Base-by-base conservation (phyloP, 768 basidiomycete species). In the Trametes sanguinea region DNA sequence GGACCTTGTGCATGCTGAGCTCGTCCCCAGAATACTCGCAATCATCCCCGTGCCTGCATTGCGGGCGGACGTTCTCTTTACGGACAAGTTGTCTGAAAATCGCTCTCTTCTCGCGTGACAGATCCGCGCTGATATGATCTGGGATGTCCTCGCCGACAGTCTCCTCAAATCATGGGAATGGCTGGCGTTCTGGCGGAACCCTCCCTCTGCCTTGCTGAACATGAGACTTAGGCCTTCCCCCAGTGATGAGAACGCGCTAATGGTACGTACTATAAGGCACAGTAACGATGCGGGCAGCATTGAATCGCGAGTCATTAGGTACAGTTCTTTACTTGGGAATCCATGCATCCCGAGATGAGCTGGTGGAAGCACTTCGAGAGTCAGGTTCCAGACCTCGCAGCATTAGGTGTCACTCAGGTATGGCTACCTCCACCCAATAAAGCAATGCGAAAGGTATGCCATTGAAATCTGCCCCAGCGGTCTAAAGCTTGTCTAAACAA, bases 391-490 rank as follows among this genome's bases (percentile, higher is more conserved):
- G 75, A 68, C 45, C 80, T 94, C 17, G 82, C 81, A 4, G 77
- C 82, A 47, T 76, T 90, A 63, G 92, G 92, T 13, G 80, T 92
- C 67, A 92, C 92, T 0, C 90, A 92, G 71, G 79, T 86, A 3
- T 94, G 92, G 92, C 75, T 94, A 35, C 92, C 92, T 37, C 92
- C 92, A 6, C 88, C 90, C 16, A 89, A 89, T 71, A 94, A 92
- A 72, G 92, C 88, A 14, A 87, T 84, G 73, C 74, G 77, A 57
- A 81, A 79, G 68, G 90, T 88, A 62, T 57, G 75, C 68, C n/a
- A 10, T 2, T 5, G 7, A 29, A 2, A 33, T 9, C 37, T 54
- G 6, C n/a, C 29, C n/a, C 16, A 6, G 6, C 37, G 30, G 6
- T 30, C 52, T 32, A 10, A 3, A 11, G 30, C 32, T 9, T 16